Evolutionary conservation across 2,329 filamentous ascomycete species (phyloP).

Genomic region (Exutisphaerella laricina): DNA sequence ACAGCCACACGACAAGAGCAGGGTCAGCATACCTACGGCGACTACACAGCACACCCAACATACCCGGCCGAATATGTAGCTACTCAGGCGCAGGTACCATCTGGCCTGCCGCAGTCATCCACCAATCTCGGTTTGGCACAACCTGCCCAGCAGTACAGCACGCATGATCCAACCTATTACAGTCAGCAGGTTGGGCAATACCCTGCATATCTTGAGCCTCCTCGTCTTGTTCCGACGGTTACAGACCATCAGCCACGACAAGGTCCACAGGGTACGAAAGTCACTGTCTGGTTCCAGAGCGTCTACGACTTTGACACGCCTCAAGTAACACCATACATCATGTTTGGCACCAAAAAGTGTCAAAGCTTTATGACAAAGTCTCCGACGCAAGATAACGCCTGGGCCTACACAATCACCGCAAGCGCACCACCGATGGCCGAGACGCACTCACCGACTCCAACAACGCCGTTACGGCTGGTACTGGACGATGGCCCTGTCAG

Average conservation of each 20-base stretch:
- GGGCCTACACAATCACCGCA: constrained; percentile 65
- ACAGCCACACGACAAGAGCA: constrained; percentile 57
- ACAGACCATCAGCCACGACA: constrained; percentile 64
- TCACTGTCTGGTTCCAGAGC: constrained; percentile 69
- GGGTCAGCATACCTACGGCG: constrained; percentile 43
- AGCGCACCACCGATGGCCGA: constrained; percentile 63
- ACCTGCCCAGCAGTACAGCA: constrained; percentile 39
- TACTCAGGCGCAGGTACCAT: constrained; percentile 46
- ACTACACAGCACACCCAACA: constrained; percentile 44
- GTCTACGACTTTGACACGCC: constrained; percentile 65
- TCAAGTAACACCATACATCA: constrained; percentile 51
- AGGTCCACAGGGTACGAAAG: constrained; percentile 63
- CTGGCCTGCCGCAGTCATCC: constrained; percentile 42
- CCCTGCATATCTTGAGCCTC: constrained; percentile 60
- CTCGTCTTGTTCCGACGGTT: constrained; percentile 58
- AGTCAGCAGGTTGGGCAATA: constrained; percentile 57
- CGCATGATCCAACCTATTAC: constrained; percentile 47
- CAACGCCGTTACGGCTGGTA: constrained; percentile 54
- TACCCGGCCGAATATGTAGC: constrained; percentile 47
- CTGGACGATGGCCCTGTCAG: constrained; percentile 46
- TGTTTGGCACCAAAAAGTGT: constrained; percentile 74
- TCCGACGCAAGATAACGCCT: constrained; percentile 51
- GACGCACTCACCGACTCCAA: constrained; percentile 51
- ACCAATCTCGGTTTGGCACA: constrained; percentile 41
- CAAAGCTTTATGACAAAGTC: constrained; percentile 59